phyloP scores from a whole-genome alignment of 257 asterid species.

The Linderniella brevidens region DNA sequence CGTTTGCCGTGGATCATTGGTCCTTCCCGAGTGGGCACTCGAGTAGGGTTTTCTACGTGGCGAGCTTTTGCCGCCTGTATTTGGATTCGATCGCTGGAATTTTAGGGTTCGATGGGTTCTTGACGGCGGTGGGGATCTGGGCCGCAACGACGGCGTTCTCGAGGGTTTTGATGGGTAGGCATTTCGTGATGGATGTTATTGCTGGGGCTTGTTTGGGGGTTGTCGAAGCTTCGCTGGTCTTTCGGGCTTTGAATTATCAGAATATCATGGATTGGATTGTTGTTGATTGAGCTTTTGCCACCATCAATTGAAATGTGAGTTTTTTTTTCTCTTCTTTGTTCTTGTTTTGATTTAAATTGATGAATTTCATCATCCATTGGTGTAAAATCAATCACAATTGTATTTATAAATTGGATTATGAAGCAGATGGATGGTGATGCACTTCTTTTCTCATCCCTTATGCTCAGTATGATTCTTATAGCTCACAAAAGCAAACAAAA shows the following conservation, averaged over 20 bases:
- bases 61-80: conserved; percentile 28
- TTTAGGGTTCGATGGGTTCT: conserved; percentile 7
- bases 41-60: conserved; percentile 53
- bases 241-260: conserved; percentile 30
- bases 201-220: conserved; percentile 57
- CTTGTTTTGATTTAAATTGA: background rate
- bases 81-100: conserved; percentile 11
- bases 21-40: conserved; percentile 93
- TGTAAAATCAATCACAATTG: background rate
- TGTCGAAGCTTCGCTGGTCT: conserved; percentile 44
- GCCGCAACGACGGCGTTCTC: conserved; percentile 46
- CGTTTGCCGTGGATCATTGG: conserved; percentile 93
- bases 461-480: too few relatives aligned
- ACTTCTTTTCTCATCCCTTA: too few relatives aligned
- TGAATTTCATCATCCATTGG: background rate
- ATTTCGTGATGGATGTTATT: conserved; percentile 59
- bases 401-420: too few relatives aligned
- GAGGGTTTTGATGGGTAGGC: conserved; percentile 68
- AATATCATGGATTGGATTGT: conserved; percentile 26
- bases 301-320: conserved; percentile 21
- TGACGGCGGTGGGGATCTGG: conserved; percentile 34
- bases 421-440: too few relatives aligned
- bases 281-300: conserved; percentile 2
- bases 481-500: too few relatives aligned
- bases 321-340: background rate